Conservation (phyloP, 2,329 filamentous ascomycete genomes). For the Fusarium compactum region DNA sequence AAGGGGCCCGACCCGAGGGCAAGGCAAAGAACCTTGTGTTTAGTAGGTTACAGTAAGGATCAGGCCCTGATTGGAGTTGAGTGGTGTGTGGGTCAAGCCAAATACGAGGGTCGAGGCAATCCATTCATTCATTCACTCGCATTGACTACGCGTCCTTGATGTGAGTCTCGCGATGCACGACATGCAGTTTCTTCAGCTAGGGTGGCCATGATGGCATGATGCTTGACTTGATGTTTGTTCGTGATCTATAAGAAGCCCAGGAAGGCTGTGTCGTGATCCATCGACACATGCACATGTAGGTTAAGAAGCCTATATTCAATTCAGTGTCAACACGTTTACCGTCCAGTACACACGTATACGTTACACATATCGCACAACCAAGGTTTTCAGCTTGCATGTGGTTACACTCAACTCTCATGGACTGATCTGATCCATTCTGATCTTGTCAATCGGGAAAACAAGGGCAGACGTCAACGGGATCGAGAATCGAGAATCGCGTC, state of each 20-base stretch:
- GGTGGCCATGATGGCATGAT: neutral
- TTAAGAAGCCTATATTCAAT: neutral
- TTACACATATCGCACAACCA: slow-evolving; percentile 17
- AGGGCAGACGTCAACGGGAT: slow-evolving; percentile 15
- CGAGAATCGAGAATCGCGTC: slow-evolving; percentile 11
- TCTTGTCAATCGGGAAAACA: neutral
- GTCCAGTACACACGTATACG: neutral
- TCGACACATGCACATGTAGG: neutral
- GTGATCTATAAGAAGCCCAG: slow-evolving; percentile 8
- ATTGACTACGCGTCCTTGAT: slow-evolving; percentile 30
- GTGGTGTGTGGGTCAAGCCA: slow-evolving; percentile 33
- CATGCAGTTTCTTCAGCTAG: slow-evolving; percentile 3
- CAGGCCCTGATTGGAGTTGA: slow-evolving; percentile 31
- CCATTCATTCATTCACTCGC: slow-evolving; percentile 5
- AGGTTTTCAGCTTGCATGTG: slow-evolving; percentile 5
- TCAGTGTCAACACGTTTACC: neutral
- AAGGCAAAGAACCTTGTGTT: slow-evolving; percentile 37
- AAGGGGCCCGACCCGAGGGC: slow-evolving; percentile 36
- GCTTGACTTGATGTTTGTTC: neutral
- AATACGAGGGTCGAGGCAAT: slow-evolving; percentile 36
- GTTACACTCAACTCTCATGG: slow-evolving; percentile 17
- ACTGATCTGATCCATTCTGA: neutral
- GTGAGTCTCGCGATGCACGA: slow-evolving; percentile 16
- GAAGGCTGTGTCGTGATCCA: slow-evolving; percentile 17
- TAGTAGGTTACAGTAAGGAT: slow-evolving; percentile 39